These are phyloP conservation scores for Lineolata rhizophorae DNA, from an alignment of 495 filamentous ascomycete genomes.

Conservation along the genomic window DNA sequence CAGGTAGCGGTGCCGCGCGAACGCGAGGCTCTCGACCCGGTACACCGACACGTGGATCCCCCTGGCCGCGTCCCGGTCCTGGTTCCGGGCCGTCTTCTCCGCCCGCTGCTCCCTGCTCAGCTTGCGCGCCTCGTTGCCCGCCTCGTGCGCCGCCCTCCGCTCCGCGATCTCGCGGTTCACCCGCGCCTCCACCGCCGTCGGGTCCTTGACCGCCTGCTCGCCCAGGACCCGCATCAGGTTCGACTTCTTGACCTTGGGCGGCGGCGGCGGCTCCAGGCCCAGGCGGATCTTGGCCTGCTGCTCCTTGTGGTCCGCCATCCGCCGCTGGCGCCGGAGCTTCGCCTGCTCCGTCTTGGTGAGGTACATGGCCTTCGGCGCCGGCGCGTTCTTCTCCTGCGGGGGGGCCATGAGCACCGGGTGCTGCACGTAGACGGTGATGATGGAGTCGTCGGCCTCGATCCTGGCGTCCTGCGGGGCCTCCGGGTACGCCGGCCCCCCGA, in stretches of 20 bases:
- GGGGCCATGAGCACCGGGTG: constrained; percentile 85
- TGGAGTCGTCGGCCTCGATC: constrained; percentile 54
- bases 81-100: constrained; percentile 65
- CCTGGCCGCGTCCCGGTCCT: constrained; percentile 69
- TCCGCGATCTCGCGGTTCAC: constrained; percentile 82
- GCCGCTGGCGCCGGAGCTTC: constrained; percentile 73
- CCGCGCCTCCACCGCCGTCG: constrained; percentile 85
- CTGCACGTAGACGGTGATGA: constrained; percentile 76
- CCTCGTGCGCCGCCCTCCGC: constrained; percentile 51
- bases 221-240: constrained; percentile 97
- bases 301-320: constrained; percentile 84
- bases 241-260: constrained; percentile 84
- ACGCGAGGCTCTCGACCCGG: constrained; percentile 68
- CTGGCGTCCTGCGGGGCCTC: constrained; percentile 43
- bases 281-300: constrained; percentile 87
- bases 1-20: constrained; percentile 82
- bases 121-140: constrained; percentile 68
- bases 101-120: constrained; percentile 74
- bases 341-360: constrained; percentile 77
- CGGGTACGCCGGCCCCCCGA: constrained; percentile 51
- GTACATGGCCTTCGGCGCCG: constrained; percentile 72
- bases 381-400: constrained; percentile 64
- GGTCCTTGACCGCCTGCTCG: constrained; percentile 91
- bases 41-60: constrained; percentile 71
- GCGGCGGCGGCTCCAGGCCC: constrained; percentile 68